These are phyloP conservation scores for Penicillium sp. DNA, from an alignment of 2,329 filamentous ascomycete genomes.

Conservation along the genomic window DNA sequence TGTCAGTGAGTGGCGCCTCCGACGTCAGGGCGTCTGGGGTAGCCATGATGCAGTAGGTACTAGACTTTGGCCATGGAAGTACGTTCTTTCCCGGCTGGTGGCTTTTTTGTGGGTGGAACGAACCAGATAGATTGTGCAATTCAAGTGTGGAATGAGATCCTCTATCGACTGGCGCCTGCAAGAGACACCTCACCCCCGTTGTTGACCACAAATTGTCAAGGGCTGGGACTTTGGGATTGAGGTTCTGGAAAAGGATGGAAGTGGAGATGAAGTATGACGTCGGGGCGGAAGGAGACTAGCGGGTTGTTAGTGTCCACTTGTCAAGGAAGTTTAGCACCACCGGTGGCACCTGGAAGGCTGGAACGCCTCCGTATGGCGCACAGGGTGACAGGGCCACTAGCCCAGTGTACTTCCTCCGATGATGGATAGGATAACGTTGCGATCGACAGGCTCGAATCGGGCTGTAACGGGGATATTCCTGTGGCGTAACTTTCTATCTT, in stretches of 20 bases:
- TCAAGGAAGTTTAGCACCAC: not conserved
- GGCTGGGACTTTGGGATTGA: not conserved
- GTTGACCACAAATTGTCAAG: too few species aligned
- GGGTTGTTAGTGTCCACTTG: not conserved
- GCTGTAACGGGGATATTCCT: not conserved
- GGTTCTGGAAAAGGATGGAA: not conserved
- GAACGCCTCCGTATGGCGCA: conserved; percentile 13
- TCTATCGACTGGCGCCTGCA: too few species aligned
- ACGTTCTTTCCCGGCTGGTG: not conserved
- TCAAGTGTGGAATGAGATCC: not conserved
- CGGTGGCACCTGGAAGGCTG: conserved; percentile 2
- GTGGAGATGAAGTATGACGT: conserved; percentile 20
- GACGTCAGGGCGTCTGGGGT: conserved; percentile 27
- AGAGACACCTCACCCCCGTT: too few species aligned
- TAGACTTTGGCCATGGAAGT: too few species aligned
- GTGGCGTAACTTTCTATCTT: not conserved
- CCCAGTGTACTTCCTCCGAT: not conserved
- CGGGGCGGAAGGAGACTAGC: not conserved
- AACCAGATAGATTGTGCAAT: not conserved
- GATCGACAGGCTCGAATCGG: not conserved
- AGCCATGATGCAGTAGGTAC: not conserved
- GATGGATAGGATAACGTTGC: not conserved
- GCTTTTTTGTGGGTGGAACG: not conserved
- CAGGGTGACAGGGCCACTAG: not conserved
- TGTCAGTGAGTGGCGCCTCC: conserved; percentile 21